Percentiles rank a stretch among this genome's conserved stretches.
Evolutionary conservation across 1,284 basidiomycete genomes (phyloP).

Genomic region (Heimioporus punctisporus): DNA sequence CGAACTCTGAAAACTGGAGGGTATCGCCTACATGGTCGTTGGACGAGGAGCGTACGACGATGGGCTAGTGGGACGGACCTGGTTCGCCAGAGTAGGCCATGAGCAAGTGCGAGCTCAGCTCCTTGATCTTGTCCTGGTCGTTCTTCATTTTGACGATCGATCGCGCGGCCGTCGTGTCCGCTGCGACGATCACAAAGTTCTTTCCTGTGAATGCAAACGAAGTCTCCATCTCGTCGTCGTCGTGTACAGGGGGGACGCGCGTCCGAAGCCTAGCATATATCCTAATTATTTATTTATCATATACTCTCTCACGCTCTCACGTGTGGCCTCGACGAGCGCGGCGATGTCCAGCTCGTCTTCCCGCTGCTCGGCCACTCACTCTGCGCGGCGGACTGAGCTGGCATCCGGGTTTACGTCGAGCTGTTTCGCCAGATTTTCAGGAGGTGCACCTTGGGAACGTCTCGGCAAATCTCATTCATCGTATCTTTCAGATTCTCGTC

Average conservation of each 20-base stretch:
- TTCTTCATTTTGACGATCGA: constrained; percentile 98
- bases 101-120: constrained; percentile 88
- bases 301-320: too few species aligned
- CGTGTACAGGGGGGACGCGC: too few species aligned
- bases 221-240: constrained; percentile 59
- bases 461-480: too few species aligned
- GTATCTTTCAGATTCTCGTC: too few species aligned
- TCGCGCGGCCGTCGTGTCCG: constrained; percentile 88
- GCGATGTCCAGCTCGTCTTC: too few species aligned
- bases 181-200: constrained; percentile 90
- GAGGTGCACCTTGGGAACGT: constrained; percentile 25
- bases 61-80: constrained; percentile 49
- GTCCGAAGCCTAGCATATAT: too few species aligned
- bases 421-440: constrained; percentile 31
- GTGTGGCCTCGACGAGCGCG: too few species aligned
- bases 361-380: too few species aligned
- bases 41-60: not conserved
- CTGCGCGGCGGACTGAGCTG: too few species aligned
- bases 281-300: too few species aligned
- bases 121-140: constrained; percentile 98
- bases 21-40: constrained; percentile 80
- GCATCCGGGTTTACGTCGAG: too few species aligned
- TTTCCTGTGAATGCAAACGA: constrained; percentile 85
- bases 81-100: constrained; percentile 97
- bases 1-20: constrained; percentile 95